Percentiles rank a stretch among this genome's conserved stretches.
phyloP scores from a whole-genome alignment of 73 alveolate genomes.

The Paramecium biaurelia region DNA sequence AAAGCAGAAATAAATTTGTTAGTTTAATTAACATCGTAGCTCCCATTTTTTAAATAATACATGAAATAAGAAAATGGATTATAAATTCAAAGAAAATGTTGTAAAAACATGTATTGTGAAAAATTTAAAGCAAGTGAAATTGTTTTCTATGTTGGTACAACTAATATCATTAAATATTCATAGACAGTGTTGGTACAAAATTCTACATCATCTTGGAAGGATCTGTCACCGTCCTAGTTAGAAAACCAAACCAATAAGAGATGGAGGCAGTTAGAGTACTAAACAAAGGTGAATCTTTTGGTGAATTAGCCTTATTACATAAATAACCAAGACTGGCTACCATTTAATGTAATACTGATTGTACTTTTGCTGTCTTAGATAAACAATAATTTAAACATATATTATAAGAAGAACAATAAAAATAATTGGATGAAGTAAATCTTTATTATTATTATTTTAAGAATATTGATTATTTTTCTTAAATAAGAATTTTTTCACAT shows the following conservation, averaged over 20 bases:
- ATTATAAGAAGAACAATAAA: not conserved
- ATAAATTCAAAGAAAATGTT: not conserved
- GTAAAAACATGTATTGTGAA: not conserved
- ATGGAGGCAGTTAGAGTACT: not conserved
- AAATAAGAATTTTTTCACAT: not conserved
- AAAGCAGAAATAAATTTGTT: not conserved
- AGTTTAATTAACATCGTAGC: not conserved
- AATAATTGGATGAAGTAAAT: not conserved
- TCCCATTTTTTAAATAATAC: not conserved
- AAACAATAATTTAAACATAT: constrained; percentile 42
- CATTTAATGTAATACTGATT: constrained; percentile 34
- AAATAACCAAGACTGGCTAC: constrained; percentile 54
- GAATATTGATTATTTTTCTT: not conserved
- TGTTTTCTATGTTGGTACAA: not conserved
- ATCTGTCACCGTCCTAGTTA: not conserved
- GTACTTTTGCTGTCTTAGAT: constrained; percentile 30
- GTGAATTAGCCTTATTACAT: constrained; percentile 46
- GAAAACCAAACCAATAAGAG: not conserved
- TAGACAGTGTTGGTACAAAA: constrained; percentile 30
- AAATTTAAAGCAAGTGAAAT: not conserved
- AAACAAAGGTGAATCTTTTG: constrained; percentile 47
- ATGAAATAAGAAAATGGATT: not conserved
- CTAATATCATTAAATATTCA: not conserved
- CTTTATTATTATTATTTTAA: not conserved
- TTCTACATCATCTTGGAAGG: constrained; percentile 33